phyloP scores from a whole-genome alignment of 2,329 filamentous ascomycete genomes.

The Phoma herbarum region DNA sequence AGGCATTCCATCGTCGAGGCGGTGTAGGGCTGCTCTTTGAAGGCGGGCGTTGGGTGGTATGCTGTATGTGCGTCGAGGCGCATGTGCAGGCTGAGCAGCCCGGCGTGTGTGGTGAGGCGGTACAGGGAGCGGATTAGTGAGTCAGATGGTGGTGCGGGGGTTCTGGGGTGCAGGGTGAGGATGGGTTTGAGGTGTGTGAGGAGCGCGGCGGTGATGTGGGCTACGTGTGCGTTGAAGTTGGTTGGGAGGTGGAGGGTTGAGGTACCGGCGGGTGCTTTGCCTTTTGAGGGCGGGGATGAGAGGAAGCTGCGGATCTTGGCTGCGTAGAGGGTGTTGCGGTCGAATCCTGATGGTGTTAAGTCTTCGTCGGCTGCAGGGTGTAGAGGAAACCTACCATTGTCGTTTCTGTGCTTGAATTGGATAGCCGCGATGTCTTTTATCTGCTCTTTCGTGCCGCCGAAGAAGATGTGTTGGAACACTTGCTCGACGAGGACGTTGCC shows the following conservation, averaged over 20 bases:
- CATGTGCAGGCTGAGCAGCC: conserved; percentile 38
- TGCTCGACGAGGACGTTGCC: conserved; percentile 45
- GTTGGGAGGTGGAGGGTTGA: conserved; percentile 23
- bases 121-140: background rate
- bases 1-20: conserved; percentile 30
- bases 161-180: conserved; percentile 12
- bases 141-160: background rate
- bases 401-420: conserved; percentile 20
- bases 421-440: conserved; percentile 14
- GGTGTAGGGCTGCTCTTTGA: conserved; percentile 39
- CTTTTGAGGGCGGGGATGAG: background rate
- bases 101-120: conserved; percentile 26
- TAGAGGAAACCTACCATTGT: conserved; percentile 35
- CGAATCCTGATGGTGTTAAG: conserved; percentile 29
- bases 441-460: conserved; percentile 29
- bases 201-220: conserved; percentile 27
- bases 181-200: conserved; percentile 36
- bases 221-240: conserved; percentile 37
- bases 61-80: conserved; percentile 35
- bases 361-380: background rate
- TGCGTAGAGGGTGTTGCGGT: conserved; percentile 30
- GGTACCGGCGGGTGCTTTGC: background rate
- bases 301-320: conserved; percentile 16
- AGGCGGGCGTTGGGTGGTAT: conserved; percentile 38
- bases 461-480: conserved; percentile 38